Base-by-base conservation (phyloP, 2,329 filamentous ascomycete genomes). In the Stagonosporopsis rhizophila region DNA sequence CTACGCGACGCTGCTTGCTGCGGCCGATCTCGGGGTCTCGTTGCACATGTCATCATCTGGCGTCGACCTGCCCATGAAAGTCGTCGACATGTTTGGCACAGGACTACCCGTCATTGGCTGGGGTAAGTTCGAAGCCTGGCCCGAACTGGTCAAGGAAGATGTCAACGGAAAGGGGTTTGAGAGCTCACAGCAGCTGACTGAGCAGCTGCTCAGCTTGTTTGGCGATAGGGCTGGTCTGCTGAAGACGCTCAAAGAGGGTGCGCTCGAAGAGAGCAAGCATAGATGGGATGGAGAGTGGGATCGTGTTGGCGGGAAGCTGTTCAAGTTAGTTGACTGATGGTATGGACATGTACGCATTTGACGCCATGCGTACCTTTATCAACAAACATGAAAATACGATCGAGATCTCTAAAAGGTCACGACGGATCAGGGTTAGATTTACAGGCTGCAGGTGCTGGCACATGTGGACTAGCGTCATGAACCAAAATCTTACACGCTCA, bases 51-150 rank as follows among this genome's bases (percentile, higher is more conserved):
- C 92, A 14, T 96, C 90, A 64, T 96, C 92, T 2, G 95, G 95
- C 1, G 92, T 99, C 0, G 95, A 99, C 76, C 81, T 99, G 19
- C 95, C 95, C 0, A 99, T 99, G 95, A 99, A 99, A 78, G 92
- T 99, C 1, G 93, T 99, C 14, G 95, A 99, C 74, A 97, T 99
- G 93, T 98, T 99, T 74, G 95, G 95, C 2, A 90, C 93, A 0
- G 95, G 94, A 0, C 80, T 99, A 25, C 95, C 95, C 0, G 95
- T 99, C 0, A 88, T 89, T 0, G 94, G 92, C 4, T 98, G 95
- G 83, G 86, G 85, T 23, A 84, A 85, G 2, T 99, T 96, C 70
- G 88, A 93, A 71, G 94, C 93, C 60, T 96, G 96, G 83, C 81
- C 85, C 2, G 95, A 99, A 78, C 80, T 99, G n/a, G 90, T 99